Evolutionary conservation across 257 asterid species (phyloP).

Genomic region (Pogostemon cablin): DNA sequence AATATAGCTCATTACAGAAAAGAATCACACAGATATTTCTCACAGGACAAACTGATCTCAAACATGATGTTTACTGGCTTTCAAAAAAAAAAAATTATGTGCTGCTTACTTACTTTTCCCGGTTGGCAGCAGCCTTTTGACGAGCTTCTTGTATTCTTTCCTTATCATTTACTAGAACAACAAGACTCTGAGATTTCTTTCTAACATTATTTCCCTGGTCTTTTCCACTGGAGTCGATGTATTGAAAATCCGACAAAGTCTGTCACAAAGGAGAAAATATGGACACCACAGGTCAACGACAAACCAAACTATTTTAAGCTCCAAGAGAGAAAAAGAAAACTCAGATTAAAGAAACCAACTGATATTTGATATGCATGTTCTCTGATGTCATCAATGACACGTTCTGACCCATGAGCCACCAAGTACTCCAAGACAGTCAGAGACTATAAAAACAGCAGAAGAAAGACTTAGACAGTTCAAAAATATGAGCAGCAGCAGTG

Average conservation of each 20-base stretch:
- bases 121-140: conserved; percentile 85
- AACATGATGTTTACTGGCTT: background rate
- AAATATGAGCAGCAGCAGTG: conserved; percentile 15
- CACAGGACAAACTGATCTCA: conserved; percentile 5
- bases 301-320: background rate
- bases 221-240: conserved; percentile 88
- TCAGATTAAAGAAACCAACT: conserved; percentile 50
- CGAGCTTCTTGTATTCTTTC: conserved; percentile 95
- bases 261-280: conserved; percentile 41
- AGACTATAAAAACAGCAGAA: conserved; percentile 56
- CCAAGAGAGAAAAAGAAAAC: conserved; percentile 5
- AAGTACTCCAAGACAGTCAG: conserved; percentile 88
- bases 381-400: conserved; percentile 87
- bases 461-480: conserved; percentile 20
- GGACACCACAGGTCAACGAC: conserved; percentile 24
- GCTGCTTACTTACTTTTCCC: conserved; percentile 75
- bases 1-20: background rate
- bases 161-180: conserved; percentile 91
- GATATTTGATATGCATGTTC: conserved; percentile 97
- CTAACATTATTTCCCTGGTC: conserved; percentile 97
- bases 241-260: conserved; percentile 95
- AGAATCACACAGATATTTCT: conserved; percentile 4
- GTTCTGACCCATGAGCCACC: conserved; percentile 95
- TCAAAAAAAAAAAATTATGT: background rate
- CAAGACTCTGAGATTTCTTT: conserved; percentile 91